A percentile compares a stretch with the other conserved stretches of the same genome.
These are phyloP conservation scores for Epichloe gansuensis DNA, from an alignment of 2,329 filamentous ascomycete genomes.

Conservation along the genomic window DNA sequence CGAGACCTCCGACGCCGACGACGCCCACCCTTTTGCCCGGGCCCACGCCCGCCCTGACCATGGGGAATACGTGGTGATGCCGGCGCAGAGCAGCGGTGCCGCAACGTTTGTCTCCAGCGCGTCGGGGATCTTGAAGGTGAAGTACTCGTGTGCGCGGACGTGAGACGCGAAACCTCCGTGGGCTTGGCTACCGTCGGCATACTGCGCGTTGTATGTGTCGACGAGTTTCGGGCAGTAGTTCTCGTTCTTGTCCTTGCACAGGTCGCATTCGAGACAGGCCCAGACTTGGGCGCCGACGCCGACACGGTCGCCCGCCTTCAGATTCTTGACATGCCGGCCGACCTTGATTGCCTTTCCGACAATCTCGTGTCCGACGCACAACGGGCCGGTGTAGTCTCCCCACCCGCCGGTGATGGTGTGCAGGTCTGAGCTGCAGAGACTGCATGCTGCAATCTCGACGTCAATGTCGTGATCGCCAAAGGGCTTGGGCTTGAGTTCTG, in stretches of 20 bases:
- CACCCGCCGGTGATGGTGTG: slow-evolving; percentile 47
- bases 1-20: slow-evolving; percentile 60
- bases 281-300: slow-evolving; percentile 50
- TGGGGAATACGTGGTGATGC: slow-evolving; percentile 63
- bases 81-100: slow-evolving; percentile 66
- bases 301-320: slow-evolving; percentile 52
- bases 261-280: slow-evolving; percentile 39
- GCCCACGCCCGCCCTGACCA: slow-evolving; percentile 54
- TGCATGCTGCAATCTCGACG: slow-evolving; percentile 59
- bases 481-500: slow-evolving; percentile 25
- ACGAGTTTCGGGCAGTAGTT: slow-evolving; percentile 37
- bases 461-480: slow-evolving; percentile 37
- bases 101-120: slow-evolving; percentile 33
- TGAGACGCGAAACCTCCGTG: slow-evolving; percentile 52
- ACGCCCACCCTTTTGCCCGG: slow-evolving; percentile 62
- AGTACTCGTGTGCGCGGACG: slow-evolving; percentile 41
- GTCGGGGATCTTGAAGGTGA: slow-evolving; percentile 48
- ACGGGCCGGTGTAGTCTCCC: slow-evolving; percentile 33
- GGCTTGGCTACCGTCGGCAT: slow-evolving; percentile 44
- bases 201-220: slow-evolving; percentile 46
- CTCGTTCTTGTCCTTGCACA: slow-evolving; percentile 36
- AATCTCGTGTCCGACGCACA: slow-evolving; percentile 47
- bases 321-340: slow-evolving; percentile 30
- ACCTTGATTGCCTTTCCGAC: slow-evolving; percentile 41
- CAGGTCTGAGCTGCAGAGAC: slow-evolving; percentile 50